Evolutionary conservation across 345 rosid species (phyloP), one percentile per base, ranked within the genome.

Genomic region (Sisymbrium altissimum): DNA sequence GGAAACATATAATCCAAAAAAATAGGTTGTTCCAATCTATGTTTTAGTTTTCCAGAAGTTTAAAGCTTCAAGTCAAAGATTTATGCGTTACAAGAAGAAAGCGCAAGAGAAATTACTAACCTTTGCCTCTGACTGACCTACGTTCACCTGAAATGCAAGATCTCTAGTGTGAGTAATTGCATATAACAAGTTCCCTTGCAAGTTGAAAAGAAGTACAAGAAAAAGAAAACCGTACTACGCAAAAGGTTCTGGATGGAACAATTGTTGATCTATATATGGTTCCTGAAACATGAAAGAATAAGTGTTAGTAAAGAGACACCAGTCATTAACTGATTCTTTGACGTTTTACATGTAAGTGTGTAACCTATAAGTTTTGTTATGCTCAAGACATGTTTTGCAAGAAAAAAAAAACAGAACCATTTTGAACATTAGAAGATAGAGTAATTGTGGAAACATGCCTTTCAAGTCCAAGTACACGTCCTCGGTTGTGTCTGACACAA

Each of bases 111-210:
- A 11, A 62, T 21, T 68, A 79, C 90, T 38, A 63, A 90, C 97
- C 94, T 93, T 93, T 62, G 97, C 98, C 79, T 93, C 96, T 9
- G 97, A 79, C 75, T 81, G 98, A 50, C 98, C 88, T 70, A 90
- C 86, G 84, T 90, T 84, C 81, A 91, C 97, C 97, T 91, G 90
- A 69, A 66, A 60, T 19, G 12, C 35, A 69, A 69, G 15, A 48
- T 70, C 13, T 23, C 25, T 36, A 10, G 66, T 33, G 32, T 78
- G 52, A 73, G 25, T 36, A 61, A 70, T 23, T 64, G 29, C 54
- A 39, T 35, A 48, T 18, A 48, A 43, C 41, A 39, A 53, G 8
- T 27, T 30, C 50, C 38, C 35, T 68, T 21, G 45, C 35, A 57
- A 72, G 17, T 40, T 13, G 18, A 55, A 64, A 9, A 53, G 53